Evolutionary conservation across 371 early-diverging fungal species (phyloP).

Genomic region (Phascolomyces articulosus): DNA sequence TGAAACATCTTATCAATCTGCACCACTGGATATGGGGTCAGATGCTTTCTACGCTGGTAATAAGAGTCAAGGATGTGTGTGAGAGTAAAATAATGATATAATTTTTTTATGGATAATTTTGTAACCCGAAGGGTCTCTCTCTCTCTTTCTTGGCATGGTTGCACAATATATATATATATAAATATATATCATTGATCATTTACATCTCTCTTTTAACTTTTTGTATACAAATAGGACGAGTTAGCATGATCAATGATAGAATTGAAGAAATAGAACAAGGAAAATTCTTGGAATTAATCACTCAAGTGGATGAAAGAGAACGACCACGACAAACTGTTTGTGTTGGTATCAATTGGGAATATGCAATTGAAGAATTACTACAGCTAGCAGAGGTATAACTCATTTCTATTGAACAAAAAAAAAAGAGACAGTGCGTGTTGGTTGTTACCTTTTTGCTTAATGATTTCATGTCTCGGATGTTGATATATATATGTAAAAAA

Average conservation of each 20-base stretch:
- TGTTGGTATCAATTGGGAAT: conserved; percentile 69
- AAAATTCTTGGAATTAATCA: conserved; percentile 41
- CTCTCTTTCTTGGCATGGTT: neutral
- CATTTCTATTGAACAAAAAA: neutral
- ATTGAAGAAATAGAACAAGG: conserved; percentile 51
- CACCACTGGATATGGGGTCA: conserved; percentile 69
- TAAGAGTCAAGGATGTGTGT: no score
- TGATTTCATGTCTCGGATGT: neutral
- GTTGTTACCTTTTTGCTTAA: neutral
- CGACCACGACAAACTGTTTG: conserved; percentile 50
- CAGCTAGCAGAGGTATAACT: conserved; percentile 57
- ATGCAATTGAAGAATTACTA: conserved; percentile 48
- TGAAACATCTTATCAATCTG: conserved; percentile 75
- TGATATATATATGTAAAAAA: no score
- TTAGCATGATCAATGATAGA: conserved; percentile 57
- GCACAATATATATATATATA: neutral
- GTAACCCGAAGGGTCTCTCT: no score
- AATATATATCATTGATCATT: neutral
- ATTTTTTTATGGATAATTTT: no score
- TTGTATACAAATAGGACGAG: conserved; percentile 34
- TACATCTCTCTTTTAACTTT: neutral
- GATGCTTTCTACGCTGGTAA: conserved; percentile 70
- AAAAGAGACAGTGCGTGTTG: neutral
- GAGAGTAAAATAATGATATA: no score
- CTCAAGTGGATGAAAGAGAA: conserved; percentile 49